Percentiles rank a stretch among this genome's conserved stretches.
Conservation (phyloP, 2,329 filamentous ascomycete species). For the Beauveria scarabaeidicola region DNA sequence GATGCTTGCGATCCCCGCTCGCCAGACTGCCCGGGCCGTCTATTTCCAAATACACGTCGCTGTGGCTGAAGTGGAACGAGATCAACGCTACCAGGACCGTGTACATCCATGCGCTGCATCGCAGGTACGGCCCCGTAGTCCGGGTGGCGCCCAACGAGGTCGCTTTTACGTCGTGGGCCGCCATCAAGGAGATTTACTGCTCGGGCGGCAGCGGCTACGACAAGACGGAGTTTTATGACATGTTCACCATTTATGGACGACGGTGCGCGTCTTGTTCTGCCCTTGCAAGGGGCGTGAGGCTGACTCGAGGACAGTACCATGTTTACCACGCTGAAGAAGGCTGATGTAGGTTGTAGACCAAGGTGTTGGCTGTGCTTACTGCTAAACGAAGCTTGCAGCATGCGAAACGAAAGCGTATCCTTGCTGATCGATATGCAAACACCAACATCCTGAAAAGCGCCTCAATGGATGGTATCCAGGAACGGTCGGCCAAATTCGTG, state of each 20-base stretch:
- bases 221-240: slow-evolving; percentile 55
- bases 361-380: neutral
- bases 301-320: slow-evolving; percentile 37
- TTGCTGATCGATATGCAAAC: slow-evolving; percentile 62
- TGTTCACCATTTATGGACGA: slow-evolving; percentile 50
- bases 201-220: slow-evolving; percentile 55
- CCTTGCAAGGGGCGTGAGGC: neutral
- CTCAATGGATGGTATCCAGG: slow-evolving; percentile 48
- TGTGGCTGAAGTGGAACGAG: slow-evolving; percentile 47
- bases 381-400: slow-evolving; percentile 34
- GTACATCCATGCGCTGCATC: slow-evolving; percentile 49
- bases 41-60: slow-evolving; percentile 40
- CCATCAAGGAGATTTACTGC: slow-evolving; percentile 55
- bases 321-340: slow-evolving; percentile 50
- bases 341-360: slow-evolving; percentile 31
- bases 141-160: slow-evolving; percentile 51
- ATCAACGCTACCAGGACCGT: slow-evolving; percentile 42
- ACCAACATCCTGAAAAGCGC: slow-evolving; percentile 52
- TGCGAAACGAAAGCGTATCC: slow-evolving; percentile 51
- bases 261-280: slow-evolving; percentile 30
- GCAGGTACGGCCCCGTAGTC: slow-evolving; percentile 47
- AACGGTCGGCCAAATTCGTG: slow-evolving; percentile 48
- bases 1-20: slow-evolving; percentile 25
- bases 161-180: slow-evolving; percentile 47
- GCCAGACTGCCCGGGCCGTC: slow-evolving; percentile 39